Base-by-base conservation (phyloP, 805 yeast genomes). In the Ogataea neopini region DNA sequence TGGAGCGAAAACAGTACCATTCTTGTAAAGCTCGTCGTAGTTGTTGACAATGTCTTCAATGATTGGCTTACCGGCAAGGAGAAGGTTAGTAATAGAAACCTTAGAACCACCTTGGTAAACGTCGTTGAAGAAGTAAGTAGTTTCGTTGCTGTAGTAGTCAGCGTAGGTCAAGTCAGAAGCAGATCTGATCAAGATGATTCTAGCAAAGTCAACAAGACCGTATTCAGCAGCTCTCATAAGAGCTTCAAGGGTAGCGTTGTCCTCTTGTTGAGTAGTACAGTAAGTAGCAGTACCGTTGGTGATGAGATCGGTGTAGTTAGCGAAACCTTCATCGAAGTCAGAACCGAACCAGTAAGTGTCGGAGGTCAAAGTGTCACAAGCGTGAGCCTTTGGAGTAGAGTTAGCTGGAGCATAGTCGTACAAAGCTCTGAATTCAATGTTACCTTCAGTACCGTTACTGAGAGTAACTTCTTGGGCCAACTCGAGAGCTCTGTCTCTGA, bases 181-280 rank as follows among this genome's bases (percentile, higher is more conserved):
- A 40, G 84, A 71, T 70, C 86, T 78, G 79, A 80, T 68, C 22
- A 80, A 70, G 10, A 81, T 79, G 50, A 82, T 70, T 66, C 86
- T 75, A 50, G 74, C 66, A 61, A 66, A 82, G 62, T 80, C 84
- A 44, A 77, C 79, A 50, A 80, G 69, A 8, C 83, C 84, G 54
- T 69, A 70, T 49, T 68, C 69, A 50, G 77, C 77, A 58, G 76
- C 73, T 69, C 88, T 75, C 40, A 79, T 56, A 47, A 82, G 63
- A 7, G 80, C 79, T 62, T 81, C 86, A 58, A 82, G 73, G 13
- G 83, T 70, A 14, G 87, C 87, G 60, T 80, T 78, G 60, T 83
- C 88, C 63, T 83, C 88, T 63, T 81, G 86, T 45, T 83, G 84
- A 38, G 85, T 75, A 36, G 81, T 61, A 62, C 85, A 79, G 69